Evolutionary conservation across 768 basidiomycete genomes (phyloP), one percentile per base, ranked within the genome.

Genomic region (Leccinum disarticulatum): DNA sequence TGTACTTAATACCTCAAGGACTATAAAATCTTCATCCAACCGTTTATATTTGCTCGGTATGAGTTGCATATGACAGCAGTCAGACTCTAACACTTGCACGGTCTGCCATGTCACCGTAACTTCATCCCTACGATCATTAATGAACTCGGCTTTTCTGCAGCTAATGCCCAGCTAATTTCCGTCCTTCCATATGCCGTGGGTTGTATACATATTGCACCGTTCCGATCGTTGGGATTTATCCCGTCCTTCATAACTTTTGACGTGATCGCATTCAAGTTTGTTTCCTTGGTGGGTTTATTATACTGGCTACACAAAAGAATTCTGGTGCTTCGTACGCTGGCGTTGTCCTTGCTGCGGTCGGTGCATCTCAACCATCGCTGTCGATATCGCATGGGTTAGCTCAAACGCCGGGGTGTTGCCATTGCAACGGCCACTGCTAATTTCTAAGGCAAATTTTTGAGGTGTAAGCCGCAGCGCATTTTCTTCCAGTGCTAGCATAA

Each of bases 331-430:
- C 72, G 4, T 86, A 85, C 64, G 68, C 71, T 8, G 85, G 81
- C 1, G 71, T 80, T 6, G 59, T 85, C 33, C 68, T 86, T 46
- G 80, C 82, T 28, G 80, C 83, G 4, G 70, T 76, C 19, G 85
- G 85, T 22, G 79, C 83, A 4, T 73, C 62, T 81, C 86, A 1
- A 79, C 77, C 8, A 74, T 85, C 55, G 74, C 73, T 30, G 73
- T 84, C n/a, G 65, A 66, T 30, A 67, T 86, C 2, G 82, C 83
- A 38, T 87, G 86, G 86, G 79, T 74, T 2, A 76, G 79, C 3
- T 80, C 80, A 7, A 83, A 83, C 54, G 78, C 81, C 0, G 84
- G 84, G 85, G 77, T 25, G 76, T 85, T 14, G 76, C 77, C 14
- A 61, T 85, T 35, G 86, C 81, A 4, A 77, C 82, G 74, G 77